Evolutionary conservation across 257 asterid species (phyloP).

Genomic region (Sherardia arvensis): DNA sequence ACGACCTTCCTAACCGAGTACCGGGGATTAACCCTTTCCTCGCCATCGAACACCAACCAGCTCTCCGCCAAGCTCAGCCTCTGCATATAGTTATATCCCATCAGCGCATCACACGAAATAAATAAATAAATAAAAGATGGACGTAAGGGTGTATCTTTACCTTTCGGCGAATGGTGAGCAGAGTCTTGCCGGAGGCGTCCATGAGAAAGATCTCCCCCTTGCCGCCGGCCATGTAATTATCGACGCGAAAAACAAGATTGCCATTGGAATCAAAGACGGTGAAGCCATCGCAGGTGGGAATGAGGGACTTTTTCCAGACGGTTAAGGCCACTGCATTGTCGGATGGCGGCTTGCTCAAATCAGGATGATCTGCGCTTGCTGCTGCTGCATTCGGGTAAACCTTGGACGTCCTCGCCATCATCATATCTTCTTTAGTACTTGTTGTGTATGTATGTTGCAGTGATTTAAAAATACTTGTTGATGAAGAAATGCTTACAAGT

Average conservation of each 20-base stretch:
- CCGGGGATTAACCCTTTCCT: constrained; percentile 31
- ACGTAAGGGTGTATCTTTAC: too few species aligned
- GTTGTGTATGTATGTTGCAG: too few species aligned
- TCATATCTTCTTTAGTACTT: background rate
- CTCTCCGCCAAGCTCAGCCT: constrained; percentile 46
- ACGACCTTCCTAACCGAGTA: constrained; percentile 37
- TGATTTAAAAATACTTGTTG: background rate
- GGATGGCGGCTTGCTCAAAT: constrained; percentile 4
- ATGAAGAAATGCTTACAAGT: background rate
- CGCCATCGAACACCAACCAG: constrained; percentile 61
- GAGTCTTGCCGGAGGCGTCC: constrained; percentile 56
- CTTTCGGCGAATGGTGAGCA: constrained; percentile 75
- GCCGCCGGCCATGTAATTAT: constrained; percentile 43
- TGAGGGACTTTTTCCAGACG: constrained; percentile 73
- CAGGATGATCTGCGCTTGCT: background rate
- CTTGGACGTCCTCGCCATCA: constrained; percentile 51
- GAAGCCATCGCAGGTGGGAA: constrained; percentile 62
- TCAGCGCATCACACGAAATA: too few species aligned
- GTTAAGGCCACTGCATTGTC: constrained; percentile 35
- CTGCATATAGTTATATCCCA: constrained; percentile 15
- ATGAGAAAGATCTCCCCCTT: constrained; percentile 43
- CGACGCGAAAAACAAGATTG: constrained; percentile 63
- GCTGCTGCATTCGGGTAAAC: constrained; percentile 39
- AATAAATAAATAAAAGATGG: too few species aligned
- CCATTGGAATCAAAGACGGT: constrained; percentile 62